Evolutionary conservation across 352 stramenopile species (phyloP).

Genomic region (Pythium biforme): DNA sequence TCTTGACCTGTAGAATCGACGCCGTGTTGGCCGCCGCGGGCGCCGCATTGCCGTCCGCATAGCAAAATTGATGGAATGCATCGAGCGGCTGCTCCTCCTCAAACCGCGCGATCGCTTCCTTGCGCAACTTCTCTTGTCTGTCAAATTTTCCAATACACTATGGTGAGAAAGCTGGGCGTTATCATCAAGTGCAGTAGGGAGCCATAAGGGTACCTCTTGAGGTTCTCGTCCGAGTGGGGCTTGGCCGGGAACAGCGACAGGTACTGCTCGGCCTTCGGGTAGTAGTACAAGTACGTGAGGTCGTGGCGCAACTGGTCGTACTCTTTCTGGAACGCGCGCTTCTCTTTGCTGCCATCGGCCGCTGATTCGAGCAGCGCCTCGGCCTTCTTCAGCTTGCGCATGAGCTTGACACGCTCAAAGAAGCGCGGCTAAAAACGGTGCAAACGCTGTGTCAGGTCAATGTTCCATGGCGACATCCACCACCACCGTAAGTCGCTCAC

Average conservation of each 20-base stretch:
- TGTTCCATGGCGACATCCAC: not conserved
- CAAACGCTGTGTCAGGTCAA: not conserved
- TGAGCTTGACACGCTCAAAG: constrained; percentile 83
- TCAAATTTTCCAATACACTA: too few species aligned
- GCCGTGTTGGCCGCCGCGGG: constrained; percentile 21
- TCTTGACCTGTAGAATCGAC: constrained; percentile 60
- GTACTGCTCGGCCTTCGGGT: constrained; percentile 67
- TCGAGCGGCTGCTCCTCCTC: constrained; percentile 54
- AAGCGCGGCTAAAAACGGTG: constrained; percentile 50
- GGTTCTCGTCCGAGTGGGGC: constrained; percentile 49
- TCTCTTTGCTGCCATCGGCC: constrained; percentile 37
- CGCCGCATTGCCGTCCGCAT: constrained; percentile 41
- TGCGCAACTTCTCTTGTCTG: constrained; percentile 47
- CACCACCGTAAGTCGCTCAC: constrained; percentile 20
- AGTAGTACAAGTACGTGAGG: constrained; percentile 87
- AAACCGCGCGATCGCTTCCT: constrained; percentile 47
- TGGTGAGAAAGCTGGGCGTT: not conserved
- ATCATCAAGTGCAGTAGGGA: too few species aligned
- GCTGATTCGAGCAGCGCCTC: constrained; percentile 42
- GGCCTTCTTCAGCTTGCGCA: constrained; percentile 72
- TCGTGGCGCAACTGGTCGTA: constrained; percentile 52
- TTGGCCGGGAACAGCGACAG: constrained; percentile 63
- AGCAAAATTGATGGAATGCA: constrained; percentile 76
- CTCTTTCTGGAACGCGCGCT: constrained; percentile 35
- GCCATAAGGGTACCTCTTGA: constrained; percentile 45